phyloP scores from a whole-genome alignment of 2,329 filamentous ascomycete species.

The Fusarium sp. region DNA sequence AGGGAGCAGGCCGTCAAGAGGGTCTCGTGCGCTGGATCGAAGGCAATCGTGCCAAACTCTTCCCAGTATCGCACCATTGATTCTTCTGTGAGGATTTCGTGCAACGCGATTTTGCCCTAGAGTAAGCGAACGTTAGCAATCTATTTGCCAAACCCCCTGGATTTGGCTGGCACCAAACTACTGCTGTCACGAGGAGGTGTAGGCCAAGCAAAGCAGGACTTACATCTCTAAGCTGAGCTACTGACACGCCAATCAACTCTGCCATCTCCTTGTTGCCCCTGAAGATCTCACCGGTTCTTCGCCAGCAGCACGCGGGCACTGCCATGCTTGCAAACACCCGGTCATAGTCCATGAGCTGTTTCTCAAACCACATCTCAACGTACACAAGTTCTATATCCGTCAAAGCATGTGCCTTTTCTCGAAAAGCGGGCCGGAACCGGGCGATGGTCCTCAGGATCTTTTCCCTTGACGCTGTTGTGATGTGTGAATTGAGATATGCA shows the following conservation, averaged over 20 bases:
- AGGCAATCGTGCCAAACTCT: constrained; percentile 97
- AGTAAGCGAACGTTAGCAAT: constrained; percentile 30
- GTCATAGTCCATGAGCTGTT: constrained; percentile 96
- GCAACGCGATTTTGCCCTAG: constrained; percentile 91
- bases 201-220: constrained; percentile 52
- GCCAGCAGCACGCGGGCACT: constrained; percentile 96
- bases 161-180: constrained; percentile 1
- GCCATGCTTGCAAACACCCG: constrained; percentile 99
- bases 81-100: constrained; percentile 95
- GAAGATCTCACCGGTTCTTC: constrained; percentile 96
- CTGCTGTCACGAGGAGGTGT: constrained; percentile 7
- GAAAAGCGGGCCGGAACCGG: constrained; percentile 93
- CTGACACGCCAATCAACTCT: constrained; percentile 90
- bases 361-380: constrained; percentile 99
- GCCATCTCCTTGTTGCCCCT: constrained; percentile 99
- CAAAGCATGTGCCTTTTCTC: constrained; percentile 90
- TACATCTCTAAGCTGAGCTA: constrained; percentile 90
- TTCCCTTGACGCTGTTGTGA: constrained; percentile 83
- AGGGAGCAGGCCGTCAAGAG: constrained; percentile 93
- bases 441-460: constrained; percentile 93
- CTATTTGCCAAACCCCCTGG: not conserved
- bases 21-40: constrained; percentile 92
- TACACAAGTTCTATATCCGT: constrained; percentile 94
- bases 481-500: constrained; percentile 90
- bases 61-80: constrained; percentile 98